Percentiles rank a stretch among this genome's conserved stretches.
Conservation (phyloP, 2,329 filamentous ascomycete species). For the Dothidotthia symphoricarpi region DNA sequence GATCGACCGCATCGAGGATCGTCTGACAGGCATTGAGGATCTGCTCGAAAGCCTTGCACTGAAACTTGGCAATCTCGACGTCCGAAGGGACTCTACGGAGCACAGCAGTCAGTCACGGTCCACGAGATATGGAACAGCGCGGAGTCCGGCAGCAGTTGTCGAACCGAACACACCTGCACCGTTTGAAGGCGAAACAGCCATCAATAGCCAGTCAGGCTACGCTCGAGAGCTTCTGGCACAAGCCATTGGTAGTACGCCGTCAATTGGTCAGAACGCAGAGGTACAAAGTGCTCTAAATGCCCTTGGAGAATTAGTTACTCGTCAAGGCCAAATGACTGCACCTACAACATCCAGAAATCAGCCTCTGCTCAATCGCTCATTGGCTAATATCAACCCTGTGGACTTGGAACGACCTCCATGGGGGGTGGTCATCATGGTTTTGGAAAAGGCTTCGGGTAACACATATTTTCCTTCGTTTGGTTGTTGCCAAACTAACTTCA, state of each 20-base stretch:
- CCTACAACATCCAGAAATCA: slow-evolving; percentile 9
- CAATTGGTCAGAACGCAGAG: slow-evolving; percentile 36
- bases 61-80: slow-evolving; percentile 28
- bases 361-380: slow-evolving; percentile 23
- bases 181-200: slow-evolving; percentile 53
- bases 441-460: slow-evolving; percentile 33
- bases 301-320: slow-evolving; percentile 34
- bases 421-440: slow-evolving; percentile 22
- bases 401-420: slow-evolving; percentile 36
- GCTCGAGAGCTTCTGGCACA: slow-evolving; percentile 47
- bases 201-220: slow-evolving; percentile 50
- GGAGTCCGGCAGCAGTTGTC: slow-evolving; percentile 21
- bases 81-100: slow-evolving; percentile 20
- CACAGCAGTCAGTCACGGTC: slow-evolving; percentile 27
- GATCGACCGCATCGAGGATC: slow-evolving; percentile 54
- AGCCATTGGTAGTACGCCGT: slow-evolving; percentile 38
- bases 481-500: slow-evolving; percentile 3
- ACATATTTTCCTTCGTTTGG: neutral
- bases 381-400: slow-evolving; percentile 25
- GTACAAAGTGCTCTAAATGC: slow-evolving; percentile 35
- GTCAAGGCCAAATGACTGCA: slow-evolving; percentile 20
- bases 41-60: slow-evolving; percentile 40
- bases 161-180: slow-evolving; percentile 27
- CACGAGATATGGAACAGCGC: slow-evolving; percentile 14
- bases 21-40: slow-evolving; percentile 50